Percentiles rank a stretch among this genome's conserved stretches.
Conservation (phyloP, 495 filamentous ascomycete genomes). For the Cryomyces antarcticus region DNA sequence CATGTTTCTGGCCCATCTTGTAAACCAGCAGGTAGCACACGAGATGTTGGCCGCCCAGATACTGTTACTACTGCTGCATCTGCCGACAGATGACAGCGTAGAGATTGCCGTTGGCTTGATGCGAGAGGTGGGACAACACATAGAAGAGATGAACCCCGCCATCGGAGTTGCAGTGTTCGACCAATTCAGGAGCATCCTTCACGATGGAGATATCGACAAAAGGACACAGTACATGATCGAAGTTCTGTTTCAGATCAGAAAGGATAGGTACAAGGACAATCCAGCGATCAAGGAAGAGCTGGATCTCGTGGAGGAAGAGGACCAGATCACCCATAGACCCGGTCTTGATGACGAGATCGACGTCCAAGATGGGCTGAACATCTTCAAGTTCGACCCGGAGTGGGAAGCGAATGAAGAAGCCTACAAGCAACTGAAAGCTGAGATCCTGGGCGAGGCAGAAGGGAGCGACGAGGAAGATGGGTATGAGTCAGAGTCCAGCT, state of each 20-base stretch:
- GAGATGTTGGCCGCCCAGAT: conserved; percentile 87
- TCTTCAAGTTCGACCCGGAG: conserved; percentile 84
- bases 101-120: conserved; percentile 91
- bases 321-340: conserved; percentile 79
- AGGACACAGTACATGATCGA: conserved; percentile 97
- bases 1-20: conserved; percentile 84
- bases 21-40: conserved; percentile 87
- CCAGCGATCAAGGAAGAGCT: conserved; percentile 78
- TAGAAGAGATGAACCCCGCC: conserved; percentile 78
- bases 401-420: conserved; percentile 83
- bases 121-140: conserved; percentile 73
- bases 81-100: conserved; percentile 92
- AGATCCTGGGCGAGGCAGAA: conserved; percentile 83
- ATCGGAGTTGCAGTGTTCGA: conserved; percentile 85
- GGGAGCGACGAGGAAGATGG: conserved; percentile 55
- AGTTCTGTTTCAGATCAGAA: conserved; percentile 87
- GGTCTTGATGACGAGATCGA: conserved; percentile 59
- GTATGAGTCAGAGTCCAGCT: conserved; percentile 48
- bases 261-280: conserved; percentile 92
- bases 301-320: conserved; percentile 89
- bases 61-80: conserved; percentile 66
- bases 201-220: conserved; percentile 92
- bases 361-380: conserved; percentile 65
- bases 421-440: conserved; percentile 73
- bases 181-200: conserved; percentile 82